Evolutionary conservation across 768 basidiomycete species (phyloP).

Genomic region (Pleurotus platypus): DNA sequence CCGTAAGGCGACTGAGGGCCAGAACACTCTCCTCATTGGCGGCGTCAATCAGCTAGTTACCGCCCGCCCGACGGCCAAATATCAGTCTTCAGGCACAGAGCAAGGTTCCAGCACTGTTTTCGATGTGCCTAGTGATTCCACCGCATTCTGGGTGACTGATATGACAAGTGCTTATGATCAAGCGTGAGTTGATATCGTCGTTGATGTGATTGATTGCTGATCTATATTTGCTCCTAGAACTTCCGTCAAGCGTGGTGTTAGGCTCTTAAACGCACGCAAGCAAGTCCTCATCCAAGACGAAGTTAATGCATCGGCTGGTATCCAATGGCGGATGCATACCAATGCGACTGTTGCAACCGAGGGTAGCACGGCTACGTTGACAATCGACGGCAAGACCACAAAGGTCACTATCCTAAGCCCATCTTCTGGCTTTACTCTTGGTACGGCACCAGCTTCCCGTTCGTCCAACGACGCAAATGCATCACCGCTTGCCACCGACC

Average conservation of each 20-base stretch:
- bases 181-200: constrained; percentile 44
- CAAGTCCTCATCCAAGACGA: constrained; percentile 96
- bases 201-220: constrained; percentile 12
- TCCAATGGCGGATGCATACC: constrained; percentile 95
- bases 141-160: constrained; percentile 80
- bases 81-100: constrained; percentile 44
- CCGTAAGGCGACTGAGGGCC: constrained; percentile 94
- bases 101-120: constrained; percentile 89
- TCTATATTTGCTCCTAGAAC: constrained; percentile 33
- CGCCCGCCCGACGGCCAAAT: constrained; percentile 57
- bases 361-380: constrained; percentile 66
- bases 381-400: constrained; percentile 66
- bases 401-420: constrained; percentile 64
- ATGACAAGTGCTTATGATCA: constrained; percentile 72
- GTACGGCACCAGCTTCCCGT: constrained; percentile 49
- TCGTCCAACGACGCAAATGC: constrained; percentile 46
- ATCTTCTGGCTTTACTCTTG: constrained; percentile 64
- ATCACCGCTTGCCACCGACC: constrained; percentile 61
- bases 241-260: constrained; percentile 81
- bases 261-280: constrained; percentile 74
- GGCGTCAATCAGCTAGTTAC: constrained; percentile 77
- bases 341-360: constrained; percentile 71
- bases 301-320: constrained; percentile 49
- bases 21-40: constrained; percentile 86
- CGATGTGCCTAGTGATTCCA: constrained; percentile 57